Evolutionary conservation across 2,329 filamentous ascomycete genomes (phyloP).

Genomic region (Colletotrichum karsti): DNA sequence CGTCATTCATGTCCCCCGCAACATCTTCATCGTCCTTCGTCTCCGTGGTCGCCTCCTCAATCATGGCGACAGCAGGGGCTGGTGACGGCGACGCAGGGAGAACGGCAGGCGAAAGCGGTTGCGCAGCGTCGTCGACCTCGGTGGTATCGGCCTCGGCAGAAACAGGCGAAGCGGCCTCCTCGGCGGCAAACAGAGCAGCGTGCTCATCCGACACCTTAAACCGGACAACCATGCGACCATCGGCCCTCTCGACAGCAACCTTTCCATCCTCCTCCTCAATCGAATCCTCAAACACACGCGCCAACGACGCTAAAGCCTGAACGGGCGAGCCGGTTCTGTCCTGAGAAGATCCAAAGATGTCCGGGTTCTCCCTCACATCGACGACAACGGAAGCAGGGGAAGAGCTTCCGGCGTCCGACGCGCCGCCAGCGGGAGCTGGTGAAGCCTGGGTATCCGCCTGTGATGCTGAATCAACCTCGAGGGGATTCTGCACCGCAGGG

Average conservation of each 20-base stretch:
- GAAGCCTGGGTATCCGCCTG: not conserved
- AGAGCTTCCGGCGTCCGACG: not conserved
- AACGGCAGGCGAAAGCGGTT: not conserved
- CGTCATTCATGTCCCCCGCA: not conserved
- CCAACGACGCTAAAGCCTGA: constrained; percentile 3
- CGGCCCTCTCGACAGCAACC: constrained; percentile 1
- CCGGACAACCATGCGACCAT: constrained; percentile 21
- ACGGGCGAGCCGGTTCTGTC: constrained; percentile 5
- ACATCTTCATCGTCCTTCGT: not conserved
- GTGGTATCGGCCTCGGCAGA: not conserved
- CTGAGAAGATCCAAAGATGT: constrained; percentile 24
- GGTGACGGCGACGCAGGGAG: not conserved
- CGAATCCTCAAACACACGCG: constrained; percentile 10
- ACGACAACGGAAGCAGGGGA: constrained; percentile 11
- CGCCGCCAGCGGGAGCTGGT: not conserved
- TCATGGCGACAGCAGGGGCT: not conserved
- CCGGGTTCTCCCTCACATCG: constrained; percentile 21
- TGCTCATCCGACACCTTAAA: constrained; percentile 27
- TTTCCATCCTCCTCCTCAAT: not conserved
- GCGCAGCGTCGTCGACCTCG: not conserved
- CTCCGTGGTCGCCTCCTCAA: not conserved
- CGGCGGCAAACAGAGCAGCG: not conserved
- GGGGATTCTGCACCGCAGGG: constrained; percentile 17
- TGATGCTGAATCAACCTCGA: constrained; percentile 17
- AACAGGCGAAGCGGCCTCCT: not conserved